Percentiles rank a stretch among this genome's conserved stretches.
Conservation (phyloP, 805 yeast genomes). For the Myxozyma lipomycoides region DNA sequence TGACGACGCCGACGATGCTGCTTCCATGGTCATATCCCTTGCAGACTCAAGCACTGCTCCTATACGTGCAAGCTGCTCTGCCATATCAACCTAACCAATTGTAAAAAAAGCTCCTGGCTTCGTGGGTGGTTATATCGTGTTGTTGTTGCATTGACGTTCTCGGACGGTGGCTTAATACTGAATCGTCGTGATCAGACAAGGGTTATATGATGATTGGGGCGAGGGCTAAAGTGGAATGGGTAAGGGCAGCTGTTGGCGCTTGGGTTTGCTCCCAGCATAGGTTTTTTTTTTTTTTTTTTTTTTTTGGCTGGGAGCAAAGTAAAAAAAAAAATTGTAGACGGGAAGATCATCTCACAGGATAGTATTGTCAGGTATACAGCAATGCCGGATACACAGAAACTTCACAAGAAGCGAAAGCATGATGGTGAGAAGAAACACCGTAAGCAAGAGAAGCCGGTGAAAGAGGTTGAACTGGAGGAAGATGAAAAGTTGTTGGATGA, state of each 20-base stretch:
- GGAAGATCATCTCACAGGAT: not conserved
- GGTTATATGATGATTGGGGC: no score
- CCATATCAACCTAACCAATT: slow-evolving; percentile 44
- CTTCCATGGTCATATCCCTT: slow-evolving; percentile 71
- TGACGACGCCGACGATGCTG: slow-evolving; percentile 70
- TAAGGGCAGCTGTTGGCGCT: no score
- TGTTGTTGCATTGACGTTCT: no score
- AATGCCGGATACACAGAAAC: not conserved
- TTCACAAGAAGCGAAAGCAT: slow-evolving; percentile 3
- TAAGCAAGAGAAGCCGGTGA: not conserved
- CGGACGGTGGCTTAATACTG: no score
- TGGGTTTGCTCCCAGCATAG: no score
- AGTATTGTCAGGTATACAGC: not conserved
- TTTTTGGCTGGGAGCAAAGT: not conserved
- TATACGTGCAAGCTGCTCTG: slow-evolving; percentile 56
- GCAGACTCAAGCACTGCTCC: slow-evolving; percentile 78
- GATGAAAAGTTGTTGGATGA: slow-evolving; percentile 11
- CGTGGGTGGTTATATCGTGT: no score
- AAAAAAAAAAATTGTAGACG: not conserved
- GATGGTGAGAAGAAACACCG: not conserved
- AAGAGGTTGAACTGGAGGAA: not conserved
- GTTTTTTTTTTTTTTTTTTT: no score
- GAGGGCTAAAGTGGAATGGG: no score
- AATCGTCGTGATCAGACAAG: no score
- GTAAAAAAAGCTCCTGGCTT: no score